A percentile compares a stretch with the other conserved stretches of the same genome.
Conservation (phyloP, 1,284 basidiomycete species). For the Takashimella koratensis region DNA sequence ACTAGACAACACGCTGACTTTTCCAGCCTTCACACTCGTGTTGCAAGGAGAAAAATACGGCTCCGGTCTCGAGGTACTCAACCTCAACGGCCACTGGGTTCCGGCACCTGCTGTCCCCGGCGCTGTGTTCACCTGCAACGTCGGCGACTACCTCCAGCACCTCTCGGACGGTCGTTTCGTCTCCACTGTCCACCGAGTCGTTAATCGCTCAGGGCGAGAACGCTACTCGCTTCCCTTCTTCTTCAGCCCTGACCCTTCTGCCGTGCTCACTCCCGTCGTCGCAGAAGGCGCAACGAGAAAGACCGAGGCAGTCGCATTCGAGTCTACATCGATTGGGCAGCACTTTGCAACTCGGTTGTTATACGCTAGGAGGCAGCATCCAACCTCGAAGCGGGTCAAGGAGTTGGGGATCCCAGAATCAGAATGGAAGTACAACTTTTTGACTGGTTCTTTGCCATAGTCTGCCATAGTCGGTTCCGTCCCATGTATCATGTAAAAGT, state of each 20-base stretch:
- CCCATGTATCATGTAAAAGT: too few relatives aligned
- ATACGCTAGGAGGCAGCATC: too few relatives aligned
- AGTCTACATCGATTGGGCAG: too few relatives aligned
- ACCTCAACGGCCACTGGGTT: slow-evolving; percentile 7
- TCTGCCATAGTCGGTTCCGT: too few relatives aligned
- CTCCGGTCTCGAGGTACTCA: slow-evolving; percentile 6
- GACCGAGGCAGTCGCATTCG: too few relatives aligned
- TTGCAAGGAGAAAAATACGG: slow-evolving; percentile 7
- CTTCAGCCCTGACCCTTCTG: slow-evolving; percentile 5
- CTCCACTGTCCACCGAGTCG: slow-evolving; percentile 9
- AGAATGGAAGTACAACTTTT: too few relatives aligned
- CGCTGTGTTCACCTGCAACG: slow-evolving; percentile 6
- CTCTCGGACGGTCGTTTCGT: slow-evolving; percentile 4
- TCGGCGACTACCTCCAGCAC: slow-evolving; percentile 6
- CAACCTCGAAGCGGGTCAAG: too few relatives aligned
- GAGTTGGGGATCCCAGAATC: too few relatives aligned
- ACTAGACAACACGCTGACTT: not conserved
- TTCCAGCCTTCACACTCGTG: slow-evolving; percentile 4
- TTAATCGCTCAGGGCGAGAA: slow-evolving; percentile 6
- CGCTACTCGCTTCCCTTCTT: slow-evolving; percentile 8
- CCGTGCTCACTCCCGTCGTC: not conserved
- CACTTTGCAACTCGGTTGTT: too few relatives aligned
- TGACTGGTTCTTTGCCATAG: too few relatives aligned
- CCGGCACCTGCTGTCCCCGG: slow-evolving; percentile 2
- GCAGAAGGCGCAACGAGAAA: too few relatives aligned